Evolutionary conservation across 2,329 filamentous ascomycete genomes (phyloP).

Genomic region (Fusarium staphyleae): DNA sequence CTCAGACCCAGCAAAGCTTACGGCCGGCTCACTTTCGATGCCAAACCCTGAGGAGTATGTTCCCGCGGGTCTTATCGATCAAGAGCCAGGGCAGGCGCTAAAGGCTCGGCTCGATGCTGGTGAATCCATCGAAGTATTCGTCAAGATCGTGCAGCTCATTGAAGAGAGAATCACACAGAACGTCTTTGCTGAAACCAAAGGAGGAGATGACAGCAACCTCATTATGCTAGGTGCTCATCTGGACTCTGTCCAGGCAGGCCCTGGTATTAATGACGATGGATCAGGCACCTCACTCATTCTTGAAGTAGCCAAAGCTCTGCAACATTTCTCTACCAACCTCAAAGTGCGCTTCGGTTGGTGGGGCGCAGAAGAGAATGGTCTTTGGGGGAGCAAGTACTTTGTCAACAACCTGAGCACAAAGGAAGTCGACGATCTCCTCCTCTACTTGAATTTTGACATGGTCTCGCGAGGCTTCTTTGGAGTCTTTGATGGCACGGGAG

Average conservation of each 20-base stretch:
- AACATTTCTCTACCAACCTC: slow-evolving; percentile 46
- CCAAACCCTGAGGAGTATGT: slow-evolving; percentile 42
- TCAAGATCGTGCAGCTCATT: slow-evolving; percentile 46
- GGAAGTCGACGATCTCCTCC: slow-evolving; percentile 46
- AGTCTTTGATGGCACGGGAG: slow-evolving; percentile 47
- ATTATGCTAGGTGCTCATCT: slow-evolving; percentile 54
- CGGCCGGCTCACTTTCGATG: slow-evolving; percentile 39
- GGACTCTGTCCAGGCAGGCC: slow-evolving; percentile 53
- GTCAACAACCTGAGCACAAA: slow-evolving; percentile 45
- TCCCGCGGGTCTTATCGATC: slow-evolving; percentile 43
- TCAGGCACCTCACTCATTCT: slow-evolving; percentile 52
- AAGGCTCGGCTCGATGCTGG: slow-evolving; percentile 45
- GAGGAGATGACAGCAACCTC: slow-evolving; percentile 52
- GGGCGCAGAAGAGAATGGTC: slow-evolving; percentile 55
- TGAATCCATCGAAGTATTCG: slow-evolving; percentile 45
- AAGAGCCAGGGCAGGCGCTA: slow-evolving; percentile 39
- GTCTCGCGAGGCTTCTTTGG: slow-evolving; percentile 47
- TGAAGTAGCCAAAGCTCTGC: slow-evolving; percentile 50
- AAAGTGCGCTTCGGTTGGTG: slow-evolving; percentile 55
- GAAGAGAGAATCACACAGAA: slow-evolving; percentile 53
- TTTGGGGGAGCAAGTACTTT: slow-evolving; percentile 48
- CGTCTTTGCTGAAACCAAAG: slow-evolving; percentile 54
- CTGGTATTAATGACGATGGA: slow-evolving; percentile 57
- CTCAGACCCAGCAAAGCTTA: slow-evolving; percentile 41
- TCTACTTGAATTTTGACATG: slow-evolving; percentile 54